Evolutionary conservation across 352 stramenopile species (phyloP), one percentile per base, ranked within the genome.

Genomic region (Pythium aquatile): DNA sequence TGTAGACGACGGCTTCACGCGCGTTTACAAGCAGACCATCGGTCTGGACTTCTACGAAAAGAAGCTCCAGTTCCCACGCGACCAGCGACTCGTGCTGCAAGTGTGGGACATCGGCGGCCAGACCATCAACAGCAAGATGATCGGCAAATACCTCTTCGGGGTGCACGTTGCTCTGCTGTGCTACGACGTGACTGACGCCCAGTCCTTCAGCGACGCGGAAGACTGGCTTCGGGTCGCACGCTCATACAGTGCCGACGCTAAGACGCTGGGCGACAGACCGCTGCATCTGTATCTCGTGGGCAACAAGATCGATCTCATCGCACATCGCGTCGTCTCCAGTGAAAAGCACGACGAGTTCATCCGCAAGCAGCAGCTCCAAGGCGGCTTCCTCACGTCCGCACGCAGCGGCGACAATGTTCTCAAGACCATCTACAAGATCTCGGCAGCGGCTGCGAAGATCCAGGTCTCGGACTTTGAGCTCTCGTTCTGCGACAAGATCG

Each of bases 81-180:
- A 92, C 63, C 75, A 93, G 65, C 72, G 77, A 0, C 77, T 91
- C 29, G 78, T 93, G 47, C 73, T 96, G 24, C 84, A 96, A 61
- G 79, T 97, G 8, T 96, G 87, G 86, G 90, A 96, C 74, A 96
- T 96, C 53, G 89, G 87, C 17, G 87, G 88, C 9, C 89, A 97
- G 65, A 94, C 76, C n/a, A 91, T 93, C 62, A 83, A 79, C 68
- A 95, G 87, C 70, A 91, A 88, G 61, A 96, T 96, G 86, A 68
- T 96, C 51, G 68, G 60, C 65, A 96, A 94, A 66, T 95, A 96
- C 68, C 63, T 96, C 28, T 96, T 82, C 47, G 83, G 80, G 30
- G 82, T 83, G 26, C 70, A 95, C 55, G 81, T 95, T 14, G 85
- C 86, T 26, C 67, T 96, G 63, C 56, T 96, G 11, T 95, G 88